Base-by-base conservation (phyloP, 352 stramenopile genomes). In the Pythium aquatile region DNA sequence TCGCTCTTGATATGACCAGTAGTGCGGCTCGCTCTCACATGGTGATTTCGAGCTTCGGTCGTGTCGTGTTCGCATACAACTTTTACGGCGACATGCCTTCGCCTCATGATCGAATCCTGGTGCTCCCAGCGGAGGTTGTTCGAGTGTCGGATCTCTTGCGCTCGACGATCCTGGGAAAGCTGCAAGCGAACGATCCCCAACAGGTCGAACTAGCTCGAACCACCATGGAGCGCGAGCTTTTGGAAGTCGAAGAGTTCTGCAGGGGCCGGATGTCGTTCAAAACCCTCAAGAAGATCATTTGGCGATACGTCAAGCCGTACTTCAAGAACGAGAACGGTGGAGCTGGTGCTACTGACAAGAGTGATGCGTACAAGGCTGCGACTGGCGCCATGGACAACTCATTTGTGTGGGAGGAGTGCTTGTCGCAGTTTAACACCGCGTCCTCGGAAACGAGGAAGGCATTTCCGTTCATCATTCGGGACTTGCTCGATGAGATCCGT, bases 401-500 rank as follows among this genome's bases (percentile, higher is more conserved):
- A 3, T 81, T 83, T 55, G 72, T 87, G 1, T 80, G 69, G 72
- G 66, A 83, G 2, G 78, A 87, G 40, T 83, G 72, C 54, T 68
- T 82, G 57, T 66, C 68, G 2, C 69, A 72, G 20, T 85, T 67
- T 61, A 62, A 66, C 0, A 70, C 51, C 0, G 72, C 75, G 5
- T 54, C 78, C 1, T 24, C 40, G 3, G 55, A 58, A 3, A 66
- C 72, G 4, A 73, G 63, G 17, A 72, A 70, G 32, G 69, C 61
- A 39, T 87, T 87, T 40, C 32, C 66, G 4, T 78, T 77, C 51
- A 82, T 87, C 47, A 75, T 87, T 51, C 62, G 66, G 2, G 75
- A 85, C 30, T 35, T 87, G n/a, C 55, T 85, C n/a, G 75, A 83
- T 51, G 78, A 87, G 60, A 73, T 87, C 17, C 60, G 46, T 10